Conservation (phyloP, 2,329 filamentous ascomycete genomes). For the Zasmidium citrigriseum region DNA sequence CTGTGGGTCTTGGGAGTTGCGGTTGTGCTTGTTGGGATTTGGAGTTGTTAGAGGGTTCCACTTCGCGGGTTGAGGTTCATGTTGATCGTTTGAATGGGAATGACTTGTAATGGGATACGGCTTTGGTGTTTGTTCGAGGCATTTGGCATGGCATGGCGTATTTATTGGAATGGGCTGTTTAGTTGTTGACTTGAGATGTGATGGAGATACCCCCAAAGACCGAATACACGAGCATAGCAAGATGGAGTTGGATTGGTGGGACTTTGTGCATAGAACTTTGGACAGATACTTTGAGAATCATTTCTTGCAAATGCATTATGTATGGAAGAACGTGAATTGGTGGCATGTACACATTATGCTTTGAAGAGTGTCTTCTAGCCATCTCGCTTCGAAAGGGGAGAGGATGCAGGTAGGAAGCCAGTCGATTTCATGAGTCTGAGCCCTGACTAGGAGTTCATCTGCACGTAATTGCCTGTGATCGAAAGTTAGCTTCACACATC, state of each 20-base stretch:
- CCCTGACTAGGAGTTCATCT: slow-evolving; percentile 37
- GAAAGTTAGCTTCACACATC: slow-evolving; percentile 9
- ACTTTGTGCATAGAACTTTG: background rate
- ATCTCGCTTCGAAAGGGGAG: background rate
- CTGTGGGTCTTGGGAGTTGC: too few relatives aligned
- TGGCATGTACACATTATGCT: slow-evolving; percentile 1
- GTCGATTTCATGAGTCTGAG: slow-evolving; percentile 1
- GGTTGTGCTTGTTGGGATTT: background rate
- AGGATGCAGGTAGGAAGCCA: background rate
- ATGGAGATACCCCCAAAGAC: background rate
- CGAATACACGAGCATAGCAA: too few relatives aligned
- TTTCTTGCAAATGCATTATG: background rate
- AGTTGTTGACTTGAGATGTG: background rate
- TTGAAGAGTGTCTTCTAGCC: background rate
- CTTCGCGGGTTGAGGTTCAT: too few relatives aligned
- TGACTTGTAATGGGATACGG: background rate
- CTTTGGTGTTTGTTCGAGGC: background rate
- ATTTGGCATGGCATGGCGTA: background rate
- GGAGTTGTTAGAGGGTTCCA: too few relatives aligned
- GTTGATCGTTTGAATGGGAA: too few relatives aligned
- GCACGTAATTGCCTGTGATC: slow-evolving; percentile 50
- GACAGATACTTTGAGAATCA: background rate
- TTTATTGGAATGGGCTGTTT: background rate
- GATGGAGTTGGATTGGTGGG: too few relatives aligned
- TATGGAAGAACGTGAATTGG: too few relatives aligned